Conservation (phyloP, 2,329 filamentous ascomycete genomes). For the Microsporum audouinii region DNA sequence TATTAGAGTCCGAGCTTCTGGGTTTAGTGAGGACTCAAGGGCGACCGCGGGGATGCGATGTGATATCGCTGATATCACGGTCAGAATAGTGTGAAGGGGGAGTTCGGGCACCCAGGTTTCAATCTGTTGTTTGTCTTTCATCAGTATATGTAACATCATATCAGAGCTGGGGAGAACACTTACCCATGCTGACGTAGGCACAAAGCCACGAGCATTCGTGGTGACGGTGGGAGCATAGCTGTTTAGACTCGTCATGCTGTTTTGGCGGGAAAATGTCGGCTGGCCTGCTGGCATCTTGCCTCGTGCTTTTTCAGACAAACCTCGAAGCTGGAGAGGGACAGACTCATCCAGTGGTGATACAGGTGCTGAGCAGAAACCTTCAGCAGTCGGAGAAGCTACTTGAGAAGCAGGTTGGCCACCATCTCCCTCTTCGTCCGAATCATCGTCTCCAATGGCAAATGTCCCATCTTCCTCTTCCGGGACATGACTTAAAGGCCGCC, state of each 20-base stretch:
- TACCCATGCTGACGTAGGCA: constrained; percentile 66
- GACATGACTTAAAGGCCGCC: constrained; percentile 53
- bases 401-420: constrained; percentile 49
- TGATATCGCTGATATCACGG: constrained; percentile 54
- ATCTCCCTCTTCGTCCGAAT: constrained; percentile 53
- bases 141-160: not conserved
- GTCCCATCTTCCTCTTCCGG: constrained; percentile 61
- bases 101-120: constrained; percentile 89
- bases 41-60: constrained; percentile 41
- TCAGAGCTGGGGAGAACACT: constrained; percentile 15
- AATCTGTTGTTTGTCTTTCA: constrained; percentile 42
- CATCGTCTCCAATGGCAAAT: constrained; percentile 76
- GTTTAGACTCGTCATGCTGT: constrained; percentile 70
- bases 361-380: constrained; percentile 54
- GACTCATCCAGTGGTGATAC: constrained; percentile 62
- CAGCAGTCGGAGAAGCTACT: constrained; percentile 45
- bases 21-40: constrained; percentile 30
- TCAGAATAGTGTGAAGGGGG: constrained; percentile 75
- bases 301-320: constrained; percentile 94
- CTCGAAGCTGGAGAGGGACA: constrained; percentile 68
- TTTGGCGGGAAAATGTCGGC: constrained; percentile 76
- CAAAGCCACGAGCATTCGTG: constrained; percentile 49
- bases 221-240: constrained; percentile 49
- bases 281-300: constrained; percentile 86
- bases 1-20: constrained; percentile 33